Evolutionary conservation across 257 asterid genomes (phyloP), one percentile per base, ranked within the genome.

Genomic region (Salvia hispanica): DNA sequence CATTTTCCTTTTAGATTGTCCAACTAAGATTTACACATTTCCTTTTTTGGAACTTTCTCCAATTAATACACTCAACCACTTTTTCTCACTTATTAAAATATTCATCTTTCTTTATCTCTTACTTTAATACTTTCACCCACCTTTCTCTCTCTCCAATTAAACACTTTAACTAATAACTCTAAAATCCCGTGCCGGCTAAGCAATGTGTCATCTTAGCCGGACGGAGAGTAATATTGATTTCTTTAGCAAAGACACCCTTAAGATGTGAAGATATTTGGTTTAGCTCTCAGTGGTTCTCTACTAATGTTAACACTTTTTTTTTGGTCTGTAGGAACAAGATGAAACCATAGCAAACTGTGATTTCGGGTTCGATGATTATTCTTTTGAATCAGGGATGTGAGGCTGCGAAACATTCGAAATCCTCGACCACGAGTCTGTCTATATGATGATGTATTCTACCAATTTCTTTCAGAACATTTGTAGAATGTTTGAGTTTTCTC

Each of bases 281-380:
- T 25, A 2, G 1, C 42, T 45, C 67, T 28, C 0, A 54, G 18
- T 53, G 43, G 31, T 15, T 47, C 52, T 43, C 5, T 31, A 14
- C 39, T 12, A 46, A 9, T 68, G 11, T 37, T 54, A 15, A 60
- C 45, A 40, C 13, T 5, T 25, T 59, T 13, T 37, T 72, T 70
- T 42, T 67, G 40, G 44, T 55, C 73, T 72, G 84, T 81, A 91
- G 97, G 97, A 85, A 74, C 90, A 80, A 57, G 84, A 82, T 36
- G 95, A 80, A 67, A 79, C 70, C 52, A 43, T 78, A 50, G 75
- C 86, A 58, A 84, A 72, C 46, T 86, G 85, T 42, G 83, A 80
- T 39, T 78, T 84, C 10, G 85, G 82, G 51, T 78, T 84, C 37
- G 85, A 80, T 68, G 84, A 81, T 58, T 91, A 68, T 75, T 65